Conservation (phyloP, 768 basidiomycete species). For the Fomitopsis serialis region DNA sequence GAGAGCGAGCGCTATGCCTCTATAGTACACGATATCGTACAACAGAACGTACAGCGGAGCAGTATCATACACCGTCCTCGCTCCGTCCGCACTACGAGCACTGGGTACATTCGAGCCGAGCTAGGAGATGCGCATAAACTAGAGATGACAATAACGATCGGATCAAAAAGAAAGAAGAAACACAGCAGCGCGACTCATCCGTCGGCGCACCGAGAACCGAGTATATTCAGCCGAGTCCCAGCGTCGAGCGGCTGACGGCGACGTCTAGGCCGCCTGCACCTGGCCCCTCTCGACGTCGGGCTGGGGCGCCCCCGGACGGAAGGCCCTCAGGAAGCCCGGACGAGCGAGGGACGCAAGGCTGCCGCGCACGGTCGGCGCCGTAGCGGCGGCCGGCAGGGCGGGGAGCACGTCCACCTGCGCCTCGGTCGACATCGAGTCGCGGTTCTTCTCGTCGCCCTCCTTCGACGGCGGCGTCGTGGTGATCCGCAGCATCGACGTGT, state of each 20-base stretch:
- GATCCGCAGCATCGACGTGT: slow-evolving; percentile 82
- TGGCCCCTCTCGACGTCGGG: slow-evolving; percentile 22
- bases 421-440: slow-evolving; percentile 16
- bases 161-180: no score
- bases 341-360: slow-evolving; percentile 14
- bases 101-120: no score
- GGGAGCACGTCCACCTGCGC: slow-evolving; percentile 12
- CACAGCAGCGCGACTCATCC: no score
- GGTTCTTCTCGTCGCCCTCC: slow-evolving; percentile 15
- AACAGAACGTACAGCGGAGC: no score
- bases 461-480: slow-evolving; percentile 60
- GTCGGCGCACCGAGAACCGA: no score
- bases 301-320: slow-evolving; percentile 14
- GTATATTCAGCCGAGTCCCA: no score
- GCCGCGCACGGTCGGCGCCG: slow-evolving; percentile 12
- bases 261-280: slow-evolving; percentile 1
- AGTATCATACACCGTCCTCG: no score
- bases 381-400: neutral
- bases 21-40: no score
- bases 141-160: no score
- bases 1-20: neutral
- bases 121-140: no score
- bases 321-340: slow-evolving; percentile 18
- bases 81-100: no score
- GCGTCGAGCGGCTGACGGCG: neutral